Percentiles rank a stretch among this genome's conserved stretches.
phyloP scores from a whole-genome alignment of 164 flowering plant genomes.

The Vitis labrusca region DNA sequence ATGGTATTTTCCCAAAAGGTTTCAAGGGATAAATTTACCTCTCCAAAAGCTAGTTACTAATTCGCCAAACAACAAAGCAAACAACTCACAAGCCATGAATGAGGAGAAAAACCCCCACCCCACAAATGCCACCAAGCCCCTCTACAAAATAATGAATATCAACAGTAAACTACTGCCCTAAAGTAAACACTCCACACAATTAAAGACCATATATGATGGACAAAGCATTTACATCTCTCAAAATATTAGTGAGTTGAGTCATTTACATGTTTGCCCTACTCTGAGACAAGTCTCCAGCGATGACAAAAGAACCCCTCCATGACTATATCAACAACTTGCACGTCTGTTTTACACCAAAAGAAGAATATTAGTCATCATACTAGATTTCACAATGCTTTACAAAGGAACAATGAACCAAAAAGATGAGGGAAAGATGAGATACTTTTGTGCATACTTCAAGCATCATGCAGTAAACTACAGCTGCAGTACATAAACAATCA shows the following conservation, averaged over 20 bases:
- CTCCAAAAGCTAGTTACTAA: background rate
- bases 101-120: background rate
- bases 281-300: background rate
- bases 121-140: background rate
- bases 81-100: background rate
- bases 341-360: background rate
- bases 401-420: background rate
- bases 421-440: background rate
- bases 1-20: background rate
- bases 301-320: background rate
- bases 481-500: background rate
- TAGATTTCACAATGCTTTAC: background rate
- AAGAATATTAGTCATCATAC: background rate
- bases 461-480: background rate
- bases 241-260: background rate
- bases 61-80: background rate
- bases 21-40: background rate
- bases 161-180: background rate
- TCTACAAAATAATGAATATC: background rate
- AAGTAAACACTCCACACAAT: background rate
- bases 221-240: slow-evolving; percentile 1
- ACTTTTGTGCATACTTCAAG: background rate
- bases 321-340: background rate
- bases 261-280: background rate
- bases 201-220: background rate